These are phyloP conservation scores for Diaporthe capsici DNA, from an alignment of 2,329 filamentous ascomycete genomes.

Conservation along the genomic window DNA sequence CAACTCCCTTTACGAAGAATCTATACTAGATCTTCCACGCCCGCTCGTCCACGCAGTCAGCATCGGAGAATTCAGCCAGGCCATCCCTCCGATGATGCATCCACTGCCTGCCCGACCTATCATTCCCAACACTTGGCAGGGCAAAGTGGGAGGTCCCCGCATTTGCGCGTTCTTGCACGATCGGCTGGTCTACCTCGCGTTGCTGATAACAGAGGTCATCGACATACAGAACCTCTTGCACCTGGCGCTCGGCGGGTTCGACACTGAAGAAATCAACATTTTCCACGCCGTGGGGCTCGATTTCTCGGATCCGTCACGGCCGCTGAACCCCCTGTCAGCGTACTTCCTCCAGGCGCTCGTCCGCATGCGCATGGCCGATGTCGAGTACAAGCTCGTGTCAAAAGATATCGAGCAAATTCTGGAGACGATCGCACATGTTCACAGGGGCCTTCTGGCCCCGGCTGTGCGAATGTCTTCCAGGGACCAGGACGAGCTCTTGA, in stretches of 20 bases:
- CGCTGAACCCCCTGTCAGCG: not conserved
- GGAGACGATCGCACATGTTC: not conserved
- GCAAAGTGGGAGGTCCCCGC: not conserved
- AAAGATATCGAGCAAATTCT: not conserved
- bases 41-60: not conserved
- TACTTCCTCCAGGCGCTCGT: not conserved
- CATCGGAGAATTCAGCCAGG: not conserved
- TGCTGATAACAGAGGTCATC: not conserved
- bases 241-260: not conserved
- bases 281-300: not conserved
- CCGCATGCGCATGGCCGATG: not conserved
- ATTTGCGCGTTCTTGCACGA: not conserved
- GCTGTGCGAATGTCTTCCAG: not conserved
- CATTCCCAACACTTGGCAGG: not conserved
- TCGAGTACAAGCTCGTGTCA: not conserved
- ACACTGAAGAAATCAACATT: not conserved
- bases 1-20: not conserved
- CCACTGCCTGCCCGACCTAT: not conserved
- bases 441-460: not conserved
- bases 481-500: not conserved
- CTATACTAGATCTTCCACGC: not conserved
- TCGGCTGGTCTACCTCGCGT: not conserved
- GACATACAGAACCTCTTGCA: not conserved
- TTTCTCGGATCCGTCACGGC: no score
- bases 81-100: not conserved